Conservation (phyloP, 331 rosid species). For the Rosa hybrid region DNA sequence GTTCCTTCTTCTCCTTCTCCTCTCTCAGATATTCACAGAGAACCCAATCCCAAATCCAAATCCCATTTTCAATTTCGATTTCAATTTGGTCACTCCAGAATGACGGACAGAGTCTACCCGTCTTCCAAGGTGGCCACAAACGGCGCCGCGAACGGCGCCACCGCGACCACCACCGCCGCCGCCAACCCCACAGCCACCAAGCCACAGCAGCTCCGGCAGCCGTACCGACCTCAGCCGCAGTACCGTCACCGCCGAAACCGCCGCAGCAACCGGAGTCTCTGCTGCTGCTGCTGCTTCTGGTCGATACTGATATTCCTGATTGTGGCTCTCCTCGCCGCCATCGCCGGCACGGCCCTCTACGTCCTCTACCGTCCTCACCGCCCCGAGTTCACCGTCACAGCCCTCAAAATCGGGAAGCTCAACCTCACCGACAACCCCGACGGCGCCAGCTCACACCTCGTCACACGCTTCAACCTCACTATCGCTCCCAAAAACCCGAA, state of each 20-base stretch:
- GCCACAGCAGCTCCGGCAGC: constrained; percentile 55
- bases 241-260: constrained; percentile 51
- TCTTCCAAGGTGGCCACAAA: constrained; percentile 59
- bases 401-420: constrained; percentile 77
- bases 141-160: constrained; percentile 17
- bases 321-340: constrained; percentile 61
- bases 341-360: constrained; percentile 72
- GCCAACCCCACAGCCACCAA: constrained; percentile 50
- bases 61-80: not conserved
- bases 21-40: constrained; percentile 8
- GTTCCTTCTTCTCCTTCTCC: constrained; percentile 25
- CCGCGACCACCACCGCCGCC: constrained; percentile 32
- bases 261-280: constrained; percentile 58
- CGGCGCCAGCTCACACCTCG: constrained; percentile 63
- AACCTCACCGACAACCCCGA: constrained; percentile 73
- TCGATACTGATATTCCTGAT: constrained; percentile 50
- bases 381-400: constrained; percentile 81
- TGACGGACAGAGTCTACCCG: constrained; percentile 70
- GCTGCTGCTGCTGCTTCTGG: constrained; percentile 98
- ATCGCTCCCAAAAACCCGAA: constrained; percentile 72
- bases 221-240: constrained; percentile 68
- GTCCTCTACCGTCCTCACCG: constrained; percentile 87
- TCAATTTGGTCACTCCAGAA: not conserved
- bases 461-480: constrained; percentile 72
- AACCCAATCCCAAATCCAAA: not conserved